Percentiles rank a stretch among this genome's conserved stretches.
Evolutionary conservation across 441 rosid species (phyloP).

Genomic region (Gossypium gossypioides): DNA sequence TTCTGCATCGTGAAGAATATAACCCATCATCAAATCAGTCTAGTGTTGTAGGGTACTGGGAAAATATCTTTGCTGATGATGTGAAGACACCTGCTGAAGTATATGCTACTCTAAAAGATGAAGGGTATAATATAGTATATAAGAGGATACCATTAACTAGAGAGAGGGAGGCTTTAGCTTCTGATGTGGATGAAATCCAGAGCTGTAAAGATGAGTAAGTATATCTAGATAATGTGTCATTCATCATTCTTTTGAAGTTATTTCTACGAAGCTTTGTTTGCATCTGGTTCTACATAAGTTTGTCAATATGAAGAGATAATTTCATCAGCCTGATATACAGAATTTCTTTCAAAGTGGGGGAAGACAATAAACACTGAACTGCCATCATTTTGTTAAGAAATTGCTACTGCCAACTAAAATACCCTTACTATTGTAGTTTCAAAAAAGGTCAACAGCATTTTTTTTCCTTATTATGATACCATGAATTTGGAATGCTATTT

Average conservation of each 20-base stretch:
- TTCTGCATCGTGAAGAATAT: constrained; percentile 93
- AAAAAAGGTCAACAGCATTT: background rate
- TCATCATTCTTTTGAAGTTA: background rate
- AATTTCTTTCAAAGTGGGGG: background rate
- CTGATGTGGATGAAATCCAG: constrained; percentile 92
- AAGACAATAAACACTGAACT: background rate
- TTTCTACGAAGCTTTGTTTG: constrained; percentile 1
- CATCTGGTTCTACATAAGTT: background rate
- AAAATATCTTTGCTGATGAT: constrained; percentile 68
- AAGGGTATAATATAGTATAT: constrained; percentile 61
- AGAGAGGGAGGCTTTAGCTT: constrained; percentile 86
- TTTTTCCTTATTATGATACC: background rate
- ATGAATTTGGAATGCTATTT: background rate
- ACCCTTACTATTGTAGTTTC: background rate
- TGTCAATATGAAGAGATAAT: background rate
- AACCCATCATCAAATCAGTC: constrained; percentile 61
- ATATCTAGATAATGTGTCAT: background rate
- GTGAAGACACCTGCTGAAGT: constrained; percentile 94
- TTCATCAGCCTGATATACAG: background rate
- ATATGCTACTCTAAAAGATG: constrained; percentile 61
- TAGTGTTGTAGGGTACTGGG: constrained; percentile 90
- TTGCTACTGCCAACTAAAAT: background rate
- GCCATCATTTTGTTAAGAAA: background rate
- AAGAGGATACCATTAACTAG: constrained; percentile 88
- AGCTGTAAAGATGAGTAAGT: constrained; percentile 69